Conservation (phyloP, 73 alveolate species). For the Diophrys appendiculata region DNA sequence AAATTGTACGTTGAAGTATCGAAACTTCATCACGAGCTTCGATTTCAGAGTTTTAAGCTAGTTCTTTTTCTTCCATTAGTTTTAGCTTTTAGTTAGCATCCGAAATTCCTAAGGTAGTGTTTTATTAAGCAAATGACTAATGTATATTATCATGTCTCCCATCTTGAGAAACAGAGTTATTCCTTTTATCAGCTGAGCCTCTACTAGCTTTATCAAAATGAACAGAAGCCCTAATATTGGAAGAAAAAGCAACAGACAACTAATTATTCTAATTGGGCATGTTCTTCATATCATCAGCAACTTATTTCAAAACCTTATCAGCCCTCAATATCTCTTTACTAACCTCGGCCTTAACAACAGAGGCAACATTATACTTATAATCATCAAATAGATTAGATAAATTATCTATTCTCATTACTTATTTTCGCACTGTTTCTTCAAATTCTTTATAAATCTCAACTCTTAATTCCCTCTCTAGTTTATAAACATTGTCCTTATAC, state of each 20-base stretch:
- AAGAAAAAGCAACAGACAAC: too few species aligned
- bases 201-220: too few species aligned
- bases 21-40: background rate
- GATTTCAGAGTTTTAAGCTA: background rate
- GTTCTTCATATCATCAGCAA: background rate
- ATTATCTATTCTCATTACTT: conserved; percentile 7
- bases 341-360: background rate
- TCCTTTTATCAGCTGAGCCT: too few species aligned
- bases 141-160: too few species aligned
- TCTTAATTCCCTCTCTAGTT: conserved; percentile 82
- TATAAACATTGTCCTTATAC: conserved; percentile 83
- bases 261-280: too few species aligned
- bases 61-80: background rate
- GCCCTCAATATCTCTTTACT: background rate
- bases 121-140: too few species aligned
- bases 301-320: background rate
- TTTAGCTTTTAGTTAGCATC: background rate
- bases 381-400: background rate
- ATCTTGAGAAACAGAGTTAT: too few species aligned
- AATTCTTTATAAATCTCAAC: conserved; percentile 80
- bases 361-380: background rate
- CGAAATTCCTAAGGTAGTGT: too few species aligned
- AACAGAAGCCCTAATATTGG: too few species aligned
- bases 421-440: conserved; percentile 64
- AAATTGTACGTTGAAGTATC: background rate